Evolutionary conservation across 2,329 filamentous ascomycete genomes (phyloP), one percentile per base, ranked within the genome.

Genomic region (Fonsecaea pedrosoi): DNA sequence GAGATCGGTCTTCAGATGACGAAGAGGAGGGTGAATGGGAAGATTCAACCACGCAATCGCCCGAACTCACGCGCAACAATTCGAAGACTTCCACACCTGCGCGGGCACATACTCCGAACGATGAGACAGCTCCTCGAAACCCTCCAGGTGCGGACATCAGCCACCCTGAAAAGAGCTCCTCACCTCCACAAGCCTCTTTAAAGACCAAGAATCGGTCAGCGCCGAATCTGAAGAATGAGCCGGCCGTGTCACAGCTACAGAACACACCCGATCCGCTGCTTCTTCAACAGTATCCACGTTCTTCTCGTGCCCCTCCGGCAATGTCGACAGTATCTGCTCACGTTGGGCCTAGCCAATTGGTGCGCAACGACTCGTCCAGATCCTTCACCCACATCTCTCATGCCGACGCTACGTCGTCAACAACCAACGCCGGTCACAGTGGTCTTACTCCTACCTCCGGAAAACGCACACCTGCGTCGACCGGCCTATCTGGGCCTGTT

Each of bases 311-410:
- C 9, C 80, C 80, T 4, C 81, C 81, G n/a, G 77, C 81, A 42
- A 81, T 83, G 78, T 82, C 81, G 37, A 82, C 81, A 5, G 77
- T 82, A 25, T 82, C 80, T n/a, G 81, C 79, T 13, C 78, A 78
- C 56, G 81, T 77, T 4, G 79, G 77, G 50, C 78, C 79, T 4
- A 72, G 75, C 42, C 72, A 74, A 21, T 32, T 73, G 12, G 38
- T 66, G 21, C 67, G 70, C 38, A 70, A 35, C 18, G 71, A 73
- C 21, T 73, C 72, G 15, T 65, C 68, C 30, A 64, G 64, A 34
- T 73, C 72, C 15, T 71, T 73, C 48, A 66, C 63, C 30, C 65
- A 50, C 74, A 78, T 71, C 71, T 76, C 35, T 66, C 76, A 64
- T 76, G 78, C n/a, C 75, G 77, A 65, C 77, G 75, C 66, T 72